Evolutionary conservation across 192 early-diverging fungal species (phyloP), one percentile per base, ranked within the genome.

Genomic region (Coemansia javaensis): DNA sequence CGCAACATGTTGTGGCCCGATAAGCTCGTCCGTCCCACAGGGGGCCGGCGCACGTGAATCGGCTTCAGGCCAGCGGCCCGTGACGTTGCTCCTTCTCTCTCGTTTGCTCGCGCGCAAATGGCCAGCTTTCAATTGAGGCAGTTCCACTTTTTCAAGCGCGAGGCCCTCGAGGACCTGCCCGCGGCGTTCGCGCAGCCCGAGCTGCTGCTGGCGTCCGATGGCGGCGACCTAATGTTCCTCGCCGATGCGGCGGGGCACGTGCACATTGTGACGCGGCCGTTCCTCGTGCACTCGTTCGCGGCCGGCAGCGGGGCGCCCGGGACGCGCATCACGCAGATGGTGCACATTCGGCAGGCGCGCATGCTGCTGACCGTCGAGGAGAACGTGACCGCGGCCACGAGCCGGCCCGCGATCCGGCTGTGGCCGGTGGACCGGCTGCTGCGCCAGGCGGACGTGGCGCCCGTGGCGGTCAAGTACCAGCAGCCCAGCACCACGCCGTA

Each of bases 301-400:
- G 62, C 63, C 3, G 34, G 55, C 35, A 50, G 66, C 32, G 84
- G 82, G 8, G 73, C 74, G 17, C 68, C 80, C 10, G 76, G 77
- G 17, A 79, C 80, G 21, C 78, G 81, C 38, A 81, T 97, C 27
- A 86, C 89, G 0, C 92, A 94, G 49, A 69, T 97, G 74, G 79
- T 86, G 46, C 84, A 87, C 45, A 69, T 93, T 42, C 85, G 83
- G 47, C 80, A 87, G 53, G 74, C 79, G 43, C 90, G 90, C 38
- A 83, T 83, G 6, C 64, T 97, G 35, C 63, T 94, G 21, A 89
- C 89, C 3, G 77, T 93, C 13, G 63, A 77, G 31, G 75, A 71
- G 33, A 71, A 63, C 44, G 68, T 64, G 18, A 36, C 64, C 6
- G 52, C 43, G 1, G 53, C 52, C 12, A 36, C 38, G 14, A 47